These are phyloP conservation scores for Leonotis leonurus DNA, from an alignment of 257 asterid species.

Conservation along the genomic window DNA sequence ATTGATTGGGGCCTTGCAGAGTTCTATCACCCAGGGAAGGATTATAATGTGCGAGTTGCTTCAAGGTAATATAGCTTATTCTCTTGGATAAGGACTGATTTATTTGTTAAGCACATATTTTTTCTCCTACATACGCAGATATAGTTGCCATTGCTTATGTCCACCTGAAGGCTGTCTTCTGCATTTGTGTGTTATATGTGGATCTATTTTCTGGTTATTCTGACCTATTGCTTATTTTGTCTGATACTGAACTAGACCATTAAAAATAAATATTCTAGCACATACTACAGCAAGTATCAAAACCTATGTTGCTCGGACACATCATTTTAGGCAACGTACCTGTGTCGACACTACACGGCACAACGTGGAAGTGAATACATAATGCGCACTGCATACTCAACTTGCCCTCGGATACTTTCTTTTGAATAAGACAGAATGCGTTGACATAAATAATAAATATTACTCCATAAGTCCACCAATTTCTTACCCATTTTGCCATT, in stretches of 20 bases:
- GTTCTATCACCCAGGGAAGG: conserved; percentile 68
- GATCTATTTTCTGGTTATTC: background rate
- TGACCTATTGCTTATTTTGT: background rate
- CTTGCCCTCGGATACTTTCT: too few relatives aligned
- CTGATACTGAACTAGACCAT: background rate
- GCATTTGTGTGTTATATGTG: background rate
- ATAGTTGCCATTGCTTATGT: background rate
- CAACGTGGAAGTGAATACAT: too few relatives aligned
- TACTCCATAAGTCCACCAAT: too few relatives aligned
- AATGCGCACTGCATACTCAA: too few relatives aligned
- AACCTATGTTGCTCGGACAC: background rate
- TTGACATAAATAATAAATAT: too few relatives aligned
- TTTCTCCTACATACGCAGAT: background rate
- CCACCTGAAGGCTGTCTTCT: background rate
- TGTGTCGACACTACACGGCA: too few relatives aligned
- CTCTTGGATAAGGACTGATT: background rate
- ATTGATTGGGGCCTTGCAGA: conserved; percentile 67
- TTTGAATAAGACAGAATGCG: too few relatives aligned
- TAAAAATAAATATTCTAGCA: background rate
- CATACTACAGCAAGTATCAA: background rate
- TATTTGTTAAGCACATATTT: background rate
- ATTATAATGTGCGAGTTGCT: conserved; percentile 78
- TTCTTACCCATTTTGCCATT: too few relatives aligned
- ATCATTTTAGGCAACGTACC: too few relatives aligned
- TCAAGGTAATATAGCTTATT: conserved; percentile 43